Evolutionary conservation across 495 filamentous ascomycete species (phyloP), one percentile per base, ranked within the genome.

Genomic region (Aspergillus wentii): DNA sequence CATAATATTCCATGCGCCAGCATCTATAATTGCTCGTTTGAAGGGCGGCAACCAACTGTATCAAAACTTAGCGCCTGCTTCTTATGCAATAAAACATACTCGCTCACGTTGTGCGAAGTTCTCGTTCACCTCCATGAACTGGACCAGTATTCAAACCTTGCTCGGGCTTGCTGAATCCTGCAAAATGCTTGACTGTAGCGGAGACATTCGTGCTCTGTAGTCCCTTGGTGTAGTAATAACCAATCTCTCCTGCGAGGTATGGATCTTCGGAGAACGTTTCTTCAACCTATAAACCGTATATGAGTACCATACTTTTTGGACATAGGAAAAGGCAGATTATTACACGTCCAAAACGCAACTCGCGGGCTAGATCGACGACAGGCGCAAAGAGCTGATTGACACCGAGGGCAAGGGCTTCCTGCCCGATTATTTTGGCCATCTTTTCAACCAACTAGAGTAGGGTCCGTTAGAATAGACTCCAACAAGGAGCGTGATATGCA

Each of bases 151-250:
- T 85, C 3, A 85, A 44, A 5, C 82, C 82, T 54, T 84, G 79
- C 45, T 85, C 82, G 0, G 79, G 80, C n/a, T 58, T 66, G 16
- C 65, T 79, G 51, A 75, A 83, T 4, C 68, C 83, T 3, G 74
- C 71, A 49, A 80, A 86, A 47, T 86, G 82, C 65, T 86, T 87
- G 18, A 86, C 78, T 43, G 72, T 84, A 10, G 82, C 72, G 5
- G 76, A 76, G 17, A 85, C 79, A 38, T 76, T 76, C 21, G 68
- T 68, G 16, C 69, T 69, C 53, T 86, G 83, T 4, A 82, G 49
- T 15, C 80, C 82, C 16, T 66, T 73, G 37, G 78, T 71, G 38
- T 78, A 83, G 14, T 61, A 57, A 44, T 78, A 67, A n/a, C 73
- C 77, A 5, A 80, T 69, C 44, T 83, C 78, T 15, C 77, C 76